Base-by-base conservation (phyloP, 768 basidiomycete species). In the Hygrocybe coccinea region DNA sequence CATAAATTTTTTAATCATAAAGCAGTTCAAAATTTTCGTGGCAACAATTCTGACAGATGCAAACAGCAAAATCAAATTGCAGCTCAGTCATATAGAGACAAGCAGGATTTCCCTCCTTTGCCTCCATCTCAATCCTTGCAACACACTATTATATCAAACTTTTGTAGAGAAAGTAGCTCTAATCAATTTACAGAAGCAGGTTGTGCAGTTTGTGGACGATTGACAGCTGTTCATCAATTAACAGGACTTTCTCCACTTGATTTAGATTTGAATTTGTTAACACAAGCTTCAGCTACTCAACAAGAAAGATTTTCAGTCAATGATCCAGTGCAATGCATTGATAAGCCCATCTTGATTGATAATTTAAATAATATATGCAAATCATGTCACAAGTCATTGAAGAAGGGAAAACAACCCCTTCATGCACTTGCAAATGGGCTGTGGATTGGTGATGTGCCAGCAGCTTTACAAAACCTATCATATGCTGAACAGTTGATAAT, bases 371-470 rank as follows among this genome's bases (percentile, higher is more conserved):
- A 41, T 15, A 41, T 41, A 19, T 41, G 56, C 4, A 62, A 52
- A 24, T 51, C 63, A 2, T 71, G 72, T 2, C 36, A 52, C 1
- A 36, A 59, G 46, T 61, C 71, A 0, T 51, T 76, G 4, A 71
- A 71, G 0, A 74, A 71, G 59, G 67, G 69, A 2, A 37, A 19
- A 19, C 39, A 15, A 15, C 39, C 39, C 11, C 14, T 15, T 15
- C 19, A 41, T 41, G 14, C 39, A 75, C 19, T 41, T 14, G 39
- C 39, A 15, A 41, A 41, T 41, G 39, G 39, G 3, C 14, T 41
- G 39, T 41, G 73, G 73, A 11, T 77, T 0, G 74, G 76, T 0
- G 49, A 65, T 2, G 65, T 74, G 1, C 75, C 71, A 2, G 11
- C 34, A 5, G 63, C 59, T 10, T 48, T 77, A 1, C 24, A 62